Base-by-base conservation (phyloP, 805 yeast genomes). In the Wickerhamiella dianesei region DNA sequence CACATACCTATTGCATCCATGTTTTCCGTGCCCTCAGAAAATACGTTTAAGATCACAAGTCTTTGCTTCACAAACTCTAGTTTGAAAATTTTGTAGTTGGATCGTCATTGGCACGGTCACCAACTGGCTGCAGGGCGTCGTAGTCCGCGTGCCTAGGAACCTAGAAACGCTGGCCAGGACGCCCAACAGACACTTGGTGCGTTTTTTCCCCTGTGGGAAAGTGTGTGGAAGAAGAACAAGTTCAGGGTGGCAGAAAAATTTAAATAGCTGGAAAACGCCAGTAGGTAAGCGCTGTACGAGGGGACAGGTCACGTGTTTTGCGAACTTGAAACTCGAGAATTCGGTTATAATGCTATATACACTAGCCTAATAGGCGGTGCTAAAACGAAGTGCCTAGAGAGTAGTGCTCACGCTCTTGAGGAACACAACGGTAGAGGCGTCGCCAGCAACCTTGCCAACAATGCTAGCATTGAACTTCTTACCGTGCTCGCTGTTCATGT, bases 31-130 rank as follows among this genome's bases (percentile, higher is more conserved):
- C 37, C 63, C 59, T 54, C 61, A 54, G 60, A 45, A 42, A 44
- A 36, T 35, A 45, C 49, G 32, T 51, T 68, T 73, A 59, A 66
- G 76, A 73, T 75, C 79, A 75, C 68, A 56, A 67, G 54, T 51
- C 42, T 14, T 43, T 52, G 52, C 57, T 71, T 75, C 80, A 76
- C 73, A 76, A 69, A 76, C 81, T 76, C 81, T 76, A 76, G 81
- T 76, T 76, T 76, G 80, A 63, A 58, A 53, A 62, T 55, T 69
- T 67, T 59, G 58, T 18, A 64, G 68, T 68, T 64, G 69, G 75
- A 72, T 72, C 77, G 68, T 61, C 60, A 48, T 46, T 37, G 60
- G 59, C 46, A 52, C 40, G 40, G 14, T 17, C 19, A 35, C 32
- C 32, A 25, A 25, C 32, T 25, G 32, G 6, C 32, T 25, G 32